Conservation (phyloP, 345 rosid genomes). For the Erucastrum elatum region DNA sequence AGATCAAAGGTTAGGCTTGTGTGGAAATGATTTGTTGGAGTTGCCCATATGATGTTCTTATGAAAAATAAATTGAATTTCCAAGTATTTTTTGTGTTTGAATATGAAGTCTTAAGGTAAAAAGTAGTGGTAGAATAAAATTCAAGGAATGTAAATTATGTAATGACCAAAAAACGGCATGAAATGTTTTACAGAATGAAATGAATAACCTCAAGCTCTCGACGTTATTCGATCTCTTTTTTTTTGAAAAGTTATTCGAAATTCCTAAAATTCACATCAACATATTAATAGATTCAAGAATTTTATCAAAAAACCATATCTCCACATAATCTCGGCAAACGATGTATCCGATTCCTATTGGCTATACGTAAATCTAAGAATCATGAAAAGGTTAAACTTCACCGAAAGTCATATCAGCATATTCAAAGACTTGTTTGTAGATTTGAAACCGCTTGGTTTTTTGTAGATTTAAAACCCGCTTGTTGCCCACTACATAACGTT, state of each 20-base stretch:
- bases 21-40: background rate
- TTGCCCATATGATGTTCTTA: background rate
- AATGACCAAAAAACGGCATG: background rate
- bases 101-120: background rate
- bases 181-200: background rate
- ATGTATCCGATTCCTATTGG: constrained; percentile 25
- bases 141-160: background rate
- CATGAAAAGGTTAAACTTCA: constrained; percentile 3
- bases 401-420: constrained; percentile 26
- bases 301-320: constrained; percentile 32
- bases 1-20: background rate
- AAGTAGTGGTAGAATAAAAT: background rate
- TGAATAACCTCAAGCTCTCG: background rate
- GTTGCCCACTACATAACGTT: background rate
- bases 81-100: background rate
- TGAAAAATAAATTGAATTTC: background rate
- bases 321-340: constrained; percentile 6
- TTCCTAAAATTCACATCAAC: constrained; percentile 16
- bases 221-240: constrained; percentile 5
- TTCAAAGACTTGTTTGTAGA: constrained; percentile 13
- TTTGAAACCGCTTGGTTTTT: background rate
- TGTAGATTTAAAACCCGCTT: background rate
- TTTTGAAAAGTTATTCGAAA: constrained; percentile 11
- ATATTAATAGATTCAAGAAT: constrained; percentile 9
- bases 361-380: constrained; percentile 17